Evolutionary conservation across 2,329 filamentous ascomycete genomes (phyloP).

Genomic region (Epichloe brachyelytri): DNA sequence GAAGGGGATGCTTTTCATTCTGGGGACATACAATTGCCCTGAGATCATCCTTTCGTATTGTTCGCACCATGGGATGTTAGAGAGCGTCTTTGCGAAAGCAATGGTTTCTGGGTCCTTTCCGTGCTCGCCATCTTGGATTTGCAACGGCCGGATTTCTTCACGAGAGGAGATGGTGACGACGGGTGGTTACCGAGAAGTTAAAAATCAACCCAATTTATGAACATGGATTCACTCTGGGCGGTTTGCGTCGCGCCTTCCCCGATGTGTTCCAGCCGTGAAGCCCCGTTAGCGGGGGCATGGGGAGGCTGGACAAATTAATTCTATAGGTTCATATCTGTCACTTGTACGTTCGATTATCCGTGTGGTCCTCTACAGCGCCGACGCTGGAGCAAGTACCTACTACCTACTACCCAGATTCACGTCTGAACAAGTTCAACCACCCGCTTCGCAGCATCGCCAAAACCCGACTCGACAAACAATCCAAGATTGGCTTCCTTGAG

Average conservation of each 20-base stretch:
- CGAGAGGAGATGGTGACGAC: background rate
- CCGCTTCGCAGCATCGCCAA: conserved; percentile 21
- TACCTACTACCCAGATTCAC: too few species aligned
- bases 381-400: too few species aligned
- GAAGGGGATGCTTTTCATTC: background rate
- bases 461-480: conserved; percentile 25
- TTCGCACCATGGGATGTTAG: conserved; percentile 42
- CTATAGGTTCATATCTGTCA: too few species aligned
- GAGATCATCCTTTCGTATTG: conserved; percentile 54
- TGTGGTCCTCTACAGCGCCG: too few species aligned
- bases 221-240: background rate
- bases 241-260: background rate
- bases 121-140: conserved; percentile 14
- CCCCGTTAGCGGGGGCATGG: too few species aligned
- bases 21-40: conserved; percentile 38
- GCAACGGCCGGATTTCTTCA: background rate
- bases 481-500: conserved; percentile 22
- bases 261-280: background rate
- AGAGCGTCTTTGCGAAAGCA: conserved; percentile 31
- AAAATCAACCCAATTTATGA: background rate
- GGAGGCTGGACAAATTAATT: too few species aligned
- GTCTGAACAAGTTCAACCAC: conserved; percentile 18
- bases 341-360: too few species aligned
- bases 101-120: conserved; percentile 27
- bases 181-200: background rate